Base-by-base conservation (phyloP, 2,329 filamentous ascomycete species). In the Aspergillus brasiliensis region DNA sequence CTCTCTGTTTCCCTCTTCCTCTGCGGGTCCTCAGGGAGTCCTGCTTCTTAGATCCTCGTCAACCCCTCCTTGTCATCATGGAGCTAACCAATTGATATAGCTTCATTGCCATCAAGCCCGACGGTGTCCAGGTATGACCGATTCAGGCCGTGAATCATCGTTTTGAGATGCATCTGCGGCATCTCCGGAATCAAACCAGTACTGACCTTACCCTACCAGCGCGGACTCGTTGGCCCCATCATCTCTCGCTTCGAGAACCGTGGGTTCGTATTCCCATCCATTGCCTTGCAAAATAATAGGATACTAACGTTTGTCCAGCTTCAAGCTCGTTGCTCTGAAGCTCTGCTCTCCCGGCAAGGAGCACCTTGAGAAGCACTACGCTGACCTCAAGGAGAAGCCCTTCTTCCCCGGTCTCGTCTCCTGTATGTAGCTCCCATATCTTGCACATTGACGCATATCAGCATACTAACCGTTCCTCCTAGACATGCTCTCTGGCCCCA, bases 41-140 rank as follows among this genome's bases (percentile, higher is more conserved):
- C 25, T 15, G 8, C 13, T 28, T 10, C 5, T 17, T 15, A 10
- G 15, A 13, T 15, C 27, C 46, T 49, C 52, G 49, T 34, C n/a
- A 60, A 60, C 62, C 67, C 66, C 64, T 65, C 64, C 58, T 62
- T 61, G 15, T 19, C 42, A 17, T 37, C 62, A 42, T 62, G 58
- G 61, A 69, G 68, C 73, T 78, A 70, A 79, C 60, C 53, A 62
- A 63, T 61, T 71, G 63, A 60, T 63, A 71, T 76, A 98, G 94
- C 85, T 98, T 98, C 91, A 98, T 98, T 87, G 95, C 95, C 80
- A 92, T 99, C 88, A 99, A 99, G 92, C 95, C 94, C 74, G 95
- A 98, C 84, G 95, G 95, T 81, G 95, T 98, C 84, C 95, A 97
- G 89, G 92, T 96, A 89, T 71, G 73, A 56, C 59, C 51, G 25